These are phyloP conservation scores for Solanum lycopersicoides DNA, from an alignment of 257 asterid species.

Conservation along the genomic window DNA sequence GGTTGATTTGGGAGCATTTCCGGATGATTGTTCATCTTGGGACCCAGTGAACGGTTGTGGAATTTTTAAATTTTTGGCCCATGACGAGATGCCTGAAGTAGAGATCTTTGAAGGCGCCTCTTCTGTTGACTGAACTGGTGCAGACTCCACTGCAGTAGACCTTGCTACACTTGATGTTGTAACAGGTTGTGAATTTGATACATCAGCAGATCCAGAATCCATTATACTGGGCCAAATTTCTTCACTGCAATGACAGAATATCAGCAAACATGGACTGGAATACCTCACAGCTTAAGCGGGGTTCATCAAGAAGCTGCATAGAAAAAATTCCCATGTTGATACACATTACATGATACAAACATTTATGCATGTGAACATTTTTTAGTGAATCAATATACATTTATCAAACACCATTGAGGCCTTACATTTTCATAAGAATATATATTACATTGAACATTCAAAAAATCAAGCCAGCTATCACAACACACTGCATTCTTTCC, in stretches of 20 bases:
- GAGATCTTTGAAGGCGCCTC: slow-evolving; percentile 54
- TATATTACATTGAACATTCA: neutral
- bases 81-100: slow-evolving; percentile 70
- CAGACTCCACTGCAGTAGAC: slow-evolving; percentile 31
- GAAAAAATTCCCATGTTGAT: neutral
- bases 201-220: slow-evolving; percentile 49
- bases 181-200: slow-evolving; percentile 22
- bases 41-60: slow-evolving; percentile 73
- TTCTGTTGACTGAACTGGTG: slow-evolving; percentile 28
- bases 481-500: neutral
- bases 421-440: neutral
- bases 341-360: neutral
- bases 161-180: slow-evolving; percentile 18
- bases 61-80: slow-evolving; percentile 89
- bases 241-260: neutral
- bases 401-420: neutral
- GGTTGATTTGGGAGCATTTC: slow-evolving; percentile 49
- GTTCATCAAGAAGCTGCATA: neutral
- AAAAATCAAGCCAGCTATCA: neutral
- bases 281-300: neutral
- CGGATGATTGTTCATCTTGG: slow-evolving; percentile 61
- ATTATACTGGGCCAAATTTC: slow-evolving; percentile 20
- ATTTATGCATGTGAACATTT: neutral
- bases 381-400: neutral
- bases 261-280: neutral